These are phyloP conservation scores for Senecio squalidus DNA, from an alignment of 140 eudicot species.

Conservation along the genomic window DNA sequence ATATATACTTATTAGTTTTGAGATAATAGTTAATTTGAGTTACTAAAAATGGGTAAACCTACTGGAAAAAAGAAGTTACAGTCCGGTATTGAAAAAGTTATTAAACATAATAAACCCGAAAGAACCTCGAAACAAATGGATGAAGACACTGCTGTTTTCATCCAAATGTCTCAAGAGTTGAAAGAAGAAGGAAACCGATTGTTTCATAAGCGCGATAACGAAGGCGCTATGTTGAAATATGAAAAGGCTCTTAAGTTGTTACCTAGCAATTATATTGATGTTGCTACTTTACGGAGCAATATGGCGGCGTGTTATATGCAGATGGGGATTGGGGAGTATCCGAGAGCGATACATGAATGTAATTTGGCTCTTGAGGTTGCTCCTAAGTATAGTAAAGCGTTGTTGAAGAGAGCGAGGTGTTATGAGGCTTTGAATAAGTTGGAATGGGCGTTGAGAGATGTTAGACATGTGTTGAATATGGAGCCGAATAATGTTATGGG, in stretches of 20 bases:
- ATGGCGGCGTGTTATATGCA: constrained; percentile 95
- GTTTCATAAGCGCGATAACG: constrained; percentile 47
- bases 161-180: constrained; percentile 42
- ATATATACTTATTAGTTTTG: constrained; percentile 2
- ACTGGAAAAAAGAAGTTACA: constrained; percentile 29
- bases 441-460: constrained; percentile 76
- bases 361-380: constrained; percentile 90
- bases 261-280: constrained; percentile 44
- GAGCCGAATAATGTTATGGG: constrained; percentile 79
- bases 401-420: constrained; percentile 83
- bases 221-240: constrained; percentile 51
- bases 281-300: constrained; percentile 51
- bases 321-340: constrained; percentile 86
- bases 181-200: constrained; percentile 49
- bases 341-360: constrained; percentile 81
- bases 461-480: constrained; percentile 61
- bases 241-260: constrained; percentile 49
- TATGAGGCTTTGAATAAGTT: constrained; percentile 65
- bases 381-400: constrained; percentile 79
- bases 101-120: constrained; percentile 30
- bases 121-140: constrained; percentile 36
- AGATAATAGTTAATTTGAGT: constrained; percentile 1
- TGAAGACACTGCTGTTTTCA: constrained; percentile 42
- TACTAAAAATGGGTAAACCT: constrained; percentile 33
- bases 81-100: constrained; percentile 14